Conservation (phyloP, 352 stramenopile species). For the Saprolegnia parasitica region DNA sequence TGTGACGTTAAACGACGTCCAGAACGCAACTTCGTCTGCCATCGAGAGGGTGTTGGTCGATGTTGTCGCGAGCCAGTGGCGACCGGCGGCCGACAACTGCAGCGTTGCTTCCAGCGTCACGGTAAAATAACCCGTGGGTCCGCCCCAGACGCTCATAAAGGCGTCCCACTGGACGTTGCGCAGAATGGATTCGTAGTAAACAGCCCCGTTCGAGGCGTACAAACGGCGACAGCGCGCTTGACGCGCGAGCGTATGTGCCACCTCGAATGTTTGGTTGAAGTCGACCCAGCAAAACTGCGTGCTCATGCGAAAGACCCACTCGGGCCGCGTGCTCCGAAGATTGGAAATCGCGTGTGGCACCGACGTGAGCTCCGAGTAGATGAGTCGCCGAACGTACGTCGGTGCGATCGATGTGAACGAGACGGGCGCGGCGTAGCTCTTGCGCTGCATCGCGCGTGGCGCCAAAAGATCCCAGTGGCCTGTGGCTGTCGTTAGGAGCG, state of each 20-base stretch:
- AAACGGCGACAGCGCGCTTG: not conserved
- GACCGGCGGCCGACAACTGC: not conserved
- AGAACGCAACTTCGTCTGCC: slow-evolving; percentile 13
- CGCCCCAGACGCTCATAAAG: not conserved
- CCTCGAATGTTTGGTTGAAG: not conserved
- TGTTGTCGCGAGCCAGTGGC: not conserved
- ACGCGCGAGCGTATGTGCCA: not conserved
- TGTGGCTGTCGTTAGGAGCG: not conserved
- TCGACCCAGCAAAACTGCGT: slow-evolving; percentile 7
- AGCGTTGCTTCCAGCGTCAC: not conserved
- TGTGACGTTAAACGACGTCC: not conserved
- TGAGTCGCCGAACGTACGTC: not conserved
- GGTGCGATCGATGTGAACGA: not conserved
- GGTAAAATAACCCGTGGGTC: too few species aligned
- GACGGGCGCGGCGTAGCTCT: not conserved
- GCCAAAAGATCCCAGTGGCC: not conserved
- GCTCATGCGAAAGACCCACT: not conserved
- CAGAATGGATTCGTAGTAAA: not conserved
- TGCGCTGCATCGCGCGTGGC: not conserved
- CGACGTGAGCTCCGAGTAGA: not conserved
- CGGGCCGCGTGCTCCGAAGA: not conserved
- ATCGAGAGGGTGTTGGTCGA: too few species aligned
- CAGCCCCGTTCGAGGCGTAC: not conserved
- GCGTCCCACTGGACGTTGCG: not conserved
- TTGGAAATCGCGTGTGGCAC: not conserved